These are phyloP conservation scores for Parsonsia alboflavescens DNA, from an alignment of 257 asterid species.

Conservation along the genomic window DNA sequence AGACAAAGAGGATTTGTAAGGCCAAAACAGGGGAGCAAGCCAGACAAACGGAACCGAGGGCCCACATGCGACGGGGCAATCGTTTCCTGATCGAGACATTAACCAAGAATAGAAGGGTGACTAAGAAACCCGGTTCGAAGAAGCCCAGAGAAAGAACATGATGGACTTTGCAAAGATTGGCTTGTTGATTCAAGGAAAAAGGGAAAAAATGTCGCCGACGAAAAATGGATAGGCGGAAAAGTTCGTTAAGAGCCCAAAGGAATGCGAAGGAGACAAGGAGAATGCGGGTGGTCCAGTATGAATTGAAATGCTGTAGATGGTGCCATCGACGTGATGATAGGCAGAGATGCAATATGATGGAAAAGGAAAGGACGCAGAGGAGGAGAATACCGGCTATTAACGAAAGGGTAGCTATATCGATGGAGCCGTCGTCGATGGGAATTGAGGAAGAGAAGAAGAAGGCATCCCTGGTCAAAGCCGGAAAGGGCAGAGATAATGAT, in stretches of 20 bases:
- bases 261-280: constrained; percentile 46
- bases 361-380: constrained; percentile 41
- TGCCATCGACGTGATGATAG: constrained; percentile 39
- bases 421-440: constrained; percentile 26
- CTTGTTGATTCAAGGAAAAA: constrained; percentile 35
- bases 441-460: constrained; percentile 12
- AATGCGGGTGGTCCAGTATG: constrained; percentile 59
- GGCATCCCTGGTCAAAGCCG: neutral
- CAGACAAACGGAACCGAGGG: constrained; percentile 25
- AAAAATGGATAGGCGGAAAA: constrained; percentile 42
- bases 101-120: constrained; percentile 57
- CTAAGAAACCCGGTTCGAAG: constrained; percentile 61
- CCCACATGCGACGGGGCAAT: constrained; percentile 38
- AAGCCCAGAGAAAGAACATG: constrained; percentile 64
- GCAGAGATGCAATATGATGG: constrained; percentile 41
- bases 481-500: neutral
- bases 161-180: constrained; percentile 53
- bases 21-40: constrained; percentile 36
- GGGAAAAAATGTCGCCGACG: constrained; percentile 30
- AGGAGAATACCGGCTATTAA: constrained; percentile 35
- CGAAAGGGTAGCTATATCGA: constrained; percentile 39
- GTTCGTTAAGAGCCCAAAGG: constrained; percentile 49
- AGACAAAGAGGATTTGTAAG: constrained; percentile 41
- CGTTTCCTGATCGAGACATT: constrained; percentile 47
- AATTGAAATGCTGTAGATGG: constrained; percentile 52